Conservation (phyloP, 106 monocot species). For the Gastrodia elata region DNA sequence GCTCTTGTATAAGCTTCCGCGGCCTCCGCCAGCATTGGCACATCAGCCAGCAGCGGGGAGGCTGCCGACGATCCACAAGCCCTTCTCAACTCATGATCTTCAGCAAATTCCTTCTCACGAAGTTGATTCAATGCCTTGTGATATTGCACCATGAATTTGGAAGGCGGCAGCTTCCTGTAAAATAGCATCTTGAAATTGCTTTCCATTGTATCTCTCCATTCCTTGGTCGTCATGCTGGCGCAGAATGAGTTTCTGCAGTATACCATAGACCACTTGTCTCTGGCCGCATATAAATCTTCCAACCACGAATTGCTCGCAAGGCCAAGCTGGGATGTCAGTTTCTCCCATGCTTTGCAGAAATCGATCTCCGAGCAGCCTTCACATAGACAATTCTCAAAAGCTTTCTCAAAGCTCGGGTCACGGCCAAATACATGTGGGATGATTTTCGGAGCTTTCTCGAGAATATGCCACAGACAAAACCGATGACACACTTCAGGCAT, state of each 20-base stretch:
- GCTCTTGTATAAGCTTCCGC: conserved; percentile 39
- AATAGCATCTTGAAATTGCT: conserved; percentile 32
- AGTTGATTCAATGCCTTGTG: conserved; percentile 26
- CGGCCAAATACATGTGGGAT: conserved; percentile 15
- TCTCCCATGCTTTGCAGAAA: conserved; percentile 35
- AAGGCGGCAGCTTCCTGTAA: conserved; percentile 35
- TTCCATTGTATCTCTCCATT: conserved; percentile 36
- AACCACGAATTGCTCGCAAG: conserved; percentile 29
- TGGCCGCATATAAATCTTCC: conserved; percentile 18
- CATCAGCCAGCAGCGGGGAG: conserved; percentile 29
- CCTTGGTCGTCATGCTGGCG: conserved; percentile 32
- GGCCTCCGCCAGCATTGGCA: conserved; percentile 35
- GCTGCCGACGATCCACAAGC: conserved; percentile 16
- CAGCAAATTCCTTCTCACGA: conserved; percentile 34
- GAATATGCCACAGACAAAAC: conserved; percentile 43
- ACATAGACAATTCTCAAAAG: conserved; percentile 35
- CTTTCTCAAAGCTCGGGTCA: conserved; percentile 27
- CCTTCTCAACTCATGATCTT: conserved; percentile 24
- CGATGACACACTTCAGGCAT: conserved; percentile 28
- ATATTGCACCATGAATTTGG: conserved; percentile 41
- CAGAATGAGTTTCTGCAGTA: conserved; percentile 31
- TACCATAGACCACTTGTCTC: conserved; percentile 41
- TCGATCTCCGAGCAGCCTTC: conserved; percentile 29
- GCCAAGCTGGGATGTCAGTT: conserved; percentile 20
- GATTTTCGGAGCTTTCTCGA: conserved; percentile 23